Base-by-base conservation (phyloP, 2,329 filamentous ascomycete species). In the Paecilomyces sp. region DNA sequence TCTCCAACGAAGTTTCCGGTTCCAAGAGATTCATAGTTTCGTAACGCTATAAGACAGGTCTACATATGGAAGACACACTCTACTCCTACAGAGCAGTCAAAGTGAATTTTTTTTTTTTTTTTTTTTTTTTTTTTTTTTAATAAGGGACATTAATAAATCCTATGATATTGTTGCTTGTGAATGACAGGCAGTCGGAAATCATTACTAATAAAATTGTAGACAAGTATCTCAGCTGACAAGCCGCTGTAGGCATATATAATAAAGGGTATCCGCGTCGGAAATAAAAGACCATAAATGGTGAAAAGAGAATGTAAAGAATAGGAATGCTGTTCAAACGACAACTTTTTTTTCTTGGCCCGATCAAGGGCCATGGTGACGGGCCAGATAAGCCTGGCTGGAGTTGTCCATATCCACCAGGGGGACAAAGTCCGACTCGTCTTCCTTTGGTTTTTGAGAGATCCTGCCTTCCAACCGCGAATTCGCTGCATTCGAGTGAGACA, bases 391-490 rank as follows among this genome's bases (percentile, higher is more conserved):
- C n/a, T 64, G 53, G 47, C 66, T 67, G 8, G 64, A 64, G 24
- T 59, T 60, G 5, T 64, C 64, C 54, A 67, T 56, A 33, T 69
- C 63, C 15, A 60, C 61, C 9, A 69, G 59, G 4, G 62, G 66
- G 9, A 66, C 62, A n/a, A 68, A 67, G 12, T 66, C 57, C 15
- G 59, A 58, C 12, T 58, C 58, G n/a, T 59, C 60, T 24, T 51
- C 60, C 60, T 68, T 68, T 55, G 56, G 59, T 30, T 62, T 62
- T 3, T 55, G 54, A 24, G 57, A 51, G 25, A 60, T 59, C 3
- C 51, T 59, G 1, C 58, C 59, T 12, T 66, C 65, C 30, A 64
- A 36, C 18, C 62, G 61, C 15, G 66, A 66, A 3, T 6, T 24
- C 12, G 30, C 58, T 9, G 58, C 61, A 4, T 55, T 61, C 25